Base-by-base conservation (phyloP, 73 alveolate genomes). In the Tetrahymena malaccensis region DNA sequence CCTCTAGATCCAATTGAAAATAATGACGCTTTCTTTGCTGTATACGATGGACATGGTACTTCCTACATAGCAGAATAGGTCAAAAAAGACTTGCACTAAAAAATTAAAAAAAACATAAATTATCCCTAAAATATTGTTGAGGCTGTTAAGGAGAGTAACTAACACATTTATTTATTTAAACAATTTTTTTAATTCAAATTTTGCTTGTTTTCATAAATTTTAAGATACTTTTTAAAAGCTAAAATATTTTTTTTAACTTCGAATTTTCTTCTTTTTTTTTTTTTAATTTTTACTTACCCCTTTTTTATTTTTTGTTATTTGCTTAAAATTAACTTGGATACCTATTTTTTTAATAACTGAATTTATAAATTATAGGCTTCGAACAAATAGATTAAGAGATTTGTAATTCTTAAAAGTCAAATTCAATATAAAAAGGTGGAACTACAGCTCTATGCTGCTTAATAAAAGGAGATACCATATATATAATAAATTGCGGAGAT, bases 401-500 rank as follows among this genome's bases (percentile, higher is more conserved):
- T 22, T 31, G 34, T n/a, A 70, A 70, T 15, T 27, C 34, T 27
- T 70, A 70, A 31, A 4, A 70, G 31, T n/a, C 17, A n/a, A 12
- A 70, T 19, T 70, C 22, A 70, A 22, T 70, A 3, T 22, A 31
- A 85, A 84, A 85, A 34, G 95, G 97, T 10, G 95, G 97, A 4
- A 85, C 97, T 10, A 95, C 95, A 34, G 97, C 97, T 50, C 44
- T 89, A 10, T 95, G 93, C 35, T 89, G 93, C 55, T 43, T 95
- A 7, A 95, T 85, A 55, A 56, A 25, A 21, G 95, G 85, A 12
- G 85, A 94, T 35, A 33, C 85, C 10, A 31, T 94, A 27, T 95
- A 85, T 89, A 57, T 43, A 13, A 95, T 95, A 27, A 95, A 95
- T 95, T 83, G 93, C 25, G 95, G 95, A 35, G 97, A 95, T 55